phyloP scores from a whole-genome alignment of 164 flowering plant genomes.

The Vitis cinerea region DNA sequence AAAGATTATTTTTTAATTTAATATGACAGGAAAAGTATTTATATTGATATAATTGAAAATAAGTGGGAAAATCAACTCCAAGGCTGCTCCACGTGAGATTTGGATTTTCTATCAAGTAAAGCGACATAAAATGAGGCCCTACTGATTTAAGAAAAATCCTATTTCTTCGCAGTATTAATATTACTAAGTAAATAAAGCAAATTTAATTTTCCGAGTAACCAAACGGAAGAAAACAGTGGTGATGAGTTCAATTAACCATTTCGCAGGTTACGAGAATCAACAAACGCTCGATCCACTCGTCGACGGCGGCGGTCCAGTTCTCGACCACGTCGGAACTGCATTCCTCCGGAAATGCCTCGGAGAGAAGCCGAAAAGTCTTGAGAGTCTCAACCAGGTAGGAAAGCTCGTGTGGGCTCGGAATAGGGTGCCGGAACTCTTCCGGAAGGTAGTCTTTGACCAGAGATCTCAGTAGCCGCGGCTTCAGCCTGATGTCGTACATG shows the following conservation, averaged over 20 bases:
- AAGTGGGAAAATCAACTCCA: too few species aligned
- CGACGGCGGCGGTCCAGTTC: conserved; percentile 2
- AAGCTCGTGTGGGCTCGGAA: background rate
- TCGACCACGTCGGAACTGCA: background rate
- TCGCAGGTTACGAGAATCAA: background rate
- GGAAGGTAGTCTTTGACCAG: conserved; percentile 2
- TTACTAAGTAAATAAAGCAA: too few species aligned
- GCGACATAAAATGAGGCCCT: too few species aligned
- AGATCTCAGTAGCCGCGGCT: conserved; percentile 2
- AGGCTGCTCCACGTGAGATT: too few species aligned
- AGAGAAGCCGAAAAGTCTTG: conserved; percentile 4
- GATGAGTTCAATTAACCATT: background rate
- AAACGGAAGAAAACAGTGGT: too few species aligned
- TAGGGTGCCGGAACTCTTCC: background rate
- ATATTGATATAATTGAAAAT: too few species aligned
- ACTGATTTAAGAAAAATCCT: too few species aligned
- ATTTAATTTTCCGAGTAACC: too few species aligned
- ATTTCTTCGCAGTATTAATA: too few species aligned
- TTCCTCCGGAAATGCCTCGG: background rate
- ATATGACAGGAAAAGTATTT: too few species aligned
- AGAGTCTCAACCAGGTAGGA: background rate
- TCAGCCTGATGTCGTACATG: conserved; percentile 9
- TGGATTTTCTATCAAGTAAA: too few species aligned
- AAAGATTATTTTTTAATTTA: too few species aligned
- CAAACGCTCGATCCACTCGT: conserved; percentile 5